A percentile compares a stretch with the other conserved stretches of the same genome.
Evolutionary conservation across 2,329 filamentous ascomycete genomes (phyloP).

Genomic region (Ophidiomyces ophidiicola): DNA sequence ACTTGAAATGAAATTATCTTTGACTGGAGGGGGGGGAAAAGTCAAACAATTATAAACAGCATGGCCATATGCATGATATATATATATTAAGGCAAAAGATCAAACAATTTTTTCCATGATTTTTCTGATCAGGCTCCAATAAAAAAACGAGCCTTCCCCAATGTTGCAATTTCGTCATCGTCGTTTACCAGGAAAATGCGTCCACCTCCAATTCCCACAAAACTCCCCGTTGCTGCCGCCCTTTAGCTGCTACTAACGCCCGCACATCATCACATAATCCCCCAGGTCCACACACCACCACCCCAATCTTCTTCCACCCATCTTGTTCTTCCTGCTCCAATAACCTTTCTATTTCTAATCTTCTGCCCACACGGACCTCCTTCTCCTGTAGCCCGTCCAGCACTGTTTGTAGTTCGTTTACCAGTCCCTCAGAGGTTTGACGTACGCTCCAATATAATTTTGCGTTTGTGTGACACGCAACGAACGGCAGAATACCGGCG

Average conservation of each 20-base stretch:
- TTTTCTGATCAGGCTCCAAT: too few relatives aligned
- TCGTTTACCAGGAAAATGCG: slow-evolving; percentile 18
- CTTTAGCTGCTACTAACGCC: background rate
- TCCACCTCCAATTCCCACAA: slow-evolving; percentile 24
- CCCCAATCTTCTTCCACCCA: slow-evolving; percentile 24
- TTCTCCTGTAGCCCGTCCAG: slow-evolving; percentile 23
- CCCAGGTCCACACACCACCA: slow-evolving; percentile 34
- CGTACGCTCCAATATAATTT: slow-evolving; percentile 32
- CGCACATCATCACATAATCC: slow-evolving; percentile 33
- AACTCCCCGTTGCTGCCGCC: slow-evolving; percentile 10
- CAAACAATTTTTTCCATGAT: too few relatives aligned
- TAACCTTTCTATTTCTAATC: slow-evolving; percentile 25
- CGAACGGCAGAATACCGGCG: slow-evolving; percentile 32
- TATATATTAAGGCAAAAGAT: too few relatives aligned
- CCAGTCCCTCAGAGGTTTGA: slow-evolving; percentile 19
- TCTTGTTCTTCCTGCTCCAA: slow-evolving; percentile 23
- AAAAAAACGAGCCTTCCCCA: too few relatives aligned
- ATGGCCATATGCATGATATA: too few relatives aligned
- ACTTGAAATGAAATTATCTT: too few relatives aligned
- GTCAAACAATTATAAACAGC: too few relatives aligned
- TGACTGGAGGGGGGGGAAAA: too few relatives aligned
- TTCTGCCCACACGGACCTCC: slow-evolving; percentile 26
- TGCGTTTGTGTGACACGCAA: slow-evolving; percentile 23
- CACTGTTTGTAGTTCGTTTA: slow-evolving; percentile 22
- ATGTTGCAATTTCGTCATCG: background rate